Evolutionary conservation across 2,329 filamentous ascomycete species (phyloP).

Genomic region (Neoscytalidium dimidiatum): DNA sequence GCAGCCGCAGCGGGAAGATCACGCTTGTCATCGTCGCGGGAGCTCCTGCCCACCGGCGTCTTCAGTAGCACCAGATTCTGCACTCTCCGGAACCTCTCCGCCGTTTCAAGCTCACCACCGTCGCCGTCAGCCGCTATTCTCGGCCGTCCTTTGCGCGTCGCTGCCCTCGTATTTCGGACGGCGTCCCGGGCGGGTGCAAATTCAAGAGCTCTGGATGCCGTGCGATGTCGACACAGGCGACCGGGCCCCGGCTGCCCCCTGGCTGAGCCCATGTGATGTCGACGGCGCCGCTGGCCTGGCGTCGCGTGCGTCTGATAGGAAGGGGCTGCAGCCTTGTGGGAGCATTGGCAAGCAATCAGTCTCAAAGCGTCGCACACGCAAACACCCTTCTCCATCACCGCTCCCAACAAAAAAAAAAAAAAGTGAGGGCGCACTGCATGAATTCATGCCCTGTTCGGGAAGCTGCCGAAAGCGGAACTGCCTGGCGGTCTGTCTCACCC

Average conservation of each 20-base stretch:
- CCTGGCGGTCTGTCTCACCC: not conserved
- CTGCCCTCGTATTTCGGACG: not conserved
- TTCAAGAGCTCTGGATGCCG: not conserved
- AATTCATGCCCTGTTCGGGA: not conserved
- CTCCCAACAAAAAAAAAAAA: too few relatives aligned
- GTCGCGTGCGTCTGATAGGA: constrained; percentile 11
- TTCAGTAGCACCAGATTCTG: constrained; percentile 17
- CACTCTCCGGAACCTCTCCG: not conserved
- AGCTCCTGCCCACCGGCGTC: not conserved
- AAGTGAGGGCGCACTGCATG: too few relatives aligned
- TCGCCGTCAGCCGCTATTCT: not conserved
- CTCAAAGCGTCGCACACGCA: constrained; percentile 8
- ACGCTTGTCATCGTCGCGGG: constrained; percentile 8
- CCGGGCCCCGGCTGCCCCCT: not conserved
- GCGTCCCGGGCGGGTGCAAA: not conserved
- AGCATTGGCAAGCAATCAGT: constrained; percentile 15
- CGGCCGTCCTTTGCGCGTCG: not conserved
- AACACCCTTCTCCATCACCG: not conserved
- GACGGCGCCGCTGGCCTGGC: not conserved
- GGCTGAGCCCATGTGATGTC: constrained; percentile 15
- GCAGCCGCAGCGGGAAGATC: constrained; percentile 7
- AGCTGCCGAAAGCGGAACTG: constrained; percentile 3
- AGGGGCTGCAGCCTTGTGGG: constrained; percentile 12
- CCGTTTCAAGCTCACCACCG: constrained; percentile 10
- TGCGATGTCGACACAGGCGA: not conserved